phyloP scores from a whole-genome alignment of 768 basidiomycete species.

The Pholiota microspora region DNA sequence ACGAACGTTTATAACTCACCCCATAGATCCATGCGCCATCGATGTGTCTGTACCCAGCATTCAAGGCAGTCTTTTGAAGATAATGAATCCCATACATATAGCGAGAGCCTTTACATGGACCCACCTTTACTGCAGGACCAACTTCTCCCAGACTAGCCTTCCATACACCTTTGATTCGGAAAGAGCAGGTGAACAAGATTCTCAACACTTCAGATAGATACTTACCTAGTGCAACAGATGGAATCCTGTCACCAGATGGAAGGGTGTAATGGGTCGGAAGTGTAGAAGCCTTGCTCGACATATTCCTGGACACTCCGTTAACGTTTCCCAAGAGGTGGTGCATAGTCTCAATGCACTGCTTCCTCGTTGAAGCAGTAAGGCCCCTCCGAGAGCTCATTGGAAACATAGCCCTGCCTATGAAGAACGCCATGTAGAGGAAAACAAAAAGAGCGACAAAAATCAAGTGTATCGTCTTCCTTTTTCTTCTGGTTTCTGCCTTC shows the following conservation, averaged over 20 bases:
- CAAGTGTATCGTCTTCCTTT: slow-evolving; percentile 1
- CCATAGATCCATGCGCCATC: slow-evolving; percentile 73
- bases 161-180: slow-evolving; percentile 53
- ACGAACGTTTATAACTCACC: slow-evolving; percentile 31
- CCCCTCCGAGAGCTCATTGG: not conserved
- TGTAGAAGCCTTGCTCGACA: slow-evolving; percentile 10
- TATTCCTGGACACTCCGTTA: not conserved
- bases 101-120: not conserved
- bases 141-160: slow-evolving; percentile 56
- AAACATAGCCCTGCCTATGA: not conserved
- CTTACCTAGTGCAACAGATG: slow-evolving; percentile 46
- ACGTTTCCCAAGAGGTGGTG: slow-evolving; percentile 1
- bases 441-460: slow-evolving; percentile 11
- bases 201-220: not conserved
- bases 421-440: slow-evolving; percentile 18
- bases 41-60: slow-evolving; percentile 67
- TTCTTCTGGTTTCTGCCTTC: not conserved
- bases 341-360: slow-evolving; percentile 1
- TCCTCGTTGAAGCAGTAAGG: not conserved
- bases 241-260: slow-evolving; percentile 68
- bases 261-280: slow-evolving; percentile 54
- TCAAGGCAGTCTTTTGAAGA: slow-evolving; percentile 46
- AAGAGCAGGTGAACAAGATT: not conserved
- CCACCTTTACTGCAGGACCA: slow-evolving; percentile 62
- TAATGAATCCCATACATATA: not conserved